A percentile compares a stretch with the other conserved stretches of the same genome.
Conservation (phyloP, 768 basidiomycete species). For the Naganishia friedmannii region DNA sequence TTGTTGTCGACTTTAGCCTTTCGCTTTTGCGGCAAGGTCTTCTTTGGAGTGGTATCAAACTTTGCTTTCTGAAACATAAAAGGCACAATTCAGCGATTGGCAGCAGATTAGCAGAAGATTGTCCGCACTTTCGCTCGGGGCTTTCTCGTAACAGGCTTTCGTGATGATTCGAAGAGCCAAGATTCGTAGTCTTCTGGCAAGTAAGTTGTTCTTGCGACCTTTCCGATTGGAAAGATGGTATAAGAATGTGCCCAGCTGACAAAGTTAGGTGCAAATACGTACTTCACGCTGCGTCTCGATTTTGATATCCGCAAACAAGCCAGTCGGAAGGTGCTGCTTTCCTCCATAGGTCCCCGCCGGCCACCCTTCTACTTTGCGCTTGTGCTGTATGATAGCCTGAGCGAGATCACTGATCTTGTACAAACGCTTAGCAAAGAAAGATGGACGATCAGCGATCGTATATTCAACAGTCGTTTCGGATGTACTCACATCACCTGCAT, state of each 20-base stretch:
- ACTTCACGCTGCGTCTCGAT: conserved; percentile 14
- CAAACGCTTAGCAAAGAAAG: conserved; percentile 63
- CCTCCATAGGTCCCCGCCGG: conserved; percentile 73
- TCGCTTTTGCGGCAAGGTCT: conserved; percentile 5
- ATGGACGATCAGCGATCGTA: conserved; percentile 4
- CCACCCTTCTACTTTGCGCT: conserved; percentile 68
- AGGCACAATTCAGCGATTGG: background rate
- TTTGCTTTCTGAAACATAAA: background rate
- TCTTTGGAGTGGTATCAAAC: background rate
- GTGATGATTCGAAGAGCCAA: conserved; percentile 14
- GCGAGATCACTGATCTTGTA: conserved; percentile 85
- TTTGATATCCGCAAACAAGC: conserved; percentile 63
- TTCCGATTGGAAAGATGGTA: background rate
- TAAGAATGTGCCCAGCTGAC: background rate
- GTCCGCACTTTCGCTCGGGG: background rate
- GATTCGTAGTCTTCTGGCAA: conserved; percentile 20
- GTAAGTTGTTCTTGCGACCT: conserved; percentile 13
- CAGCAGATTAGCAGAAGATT: too few relatives aligned
- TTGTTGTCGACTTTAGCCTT: background rate
- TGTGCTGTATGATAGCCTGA: conserved; percentile 74
- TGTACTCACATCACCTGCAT: conserved; percentile 66
- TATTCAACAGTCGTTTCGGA: background rate
- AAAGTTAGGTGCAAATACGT: background rate
- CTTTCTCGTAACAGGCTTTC: conserved; percentile 2
- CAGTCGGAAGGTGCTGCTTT: conserved; percentile 71